A percentile compares a stretch with the other conserved stretches of the same genome.
These are phyloP conservation scores for Pseudocercospora crystallina DNA, from an alignment of 2,329 filamentous ascomycete species.

Conservation along the genomic window DNA sequence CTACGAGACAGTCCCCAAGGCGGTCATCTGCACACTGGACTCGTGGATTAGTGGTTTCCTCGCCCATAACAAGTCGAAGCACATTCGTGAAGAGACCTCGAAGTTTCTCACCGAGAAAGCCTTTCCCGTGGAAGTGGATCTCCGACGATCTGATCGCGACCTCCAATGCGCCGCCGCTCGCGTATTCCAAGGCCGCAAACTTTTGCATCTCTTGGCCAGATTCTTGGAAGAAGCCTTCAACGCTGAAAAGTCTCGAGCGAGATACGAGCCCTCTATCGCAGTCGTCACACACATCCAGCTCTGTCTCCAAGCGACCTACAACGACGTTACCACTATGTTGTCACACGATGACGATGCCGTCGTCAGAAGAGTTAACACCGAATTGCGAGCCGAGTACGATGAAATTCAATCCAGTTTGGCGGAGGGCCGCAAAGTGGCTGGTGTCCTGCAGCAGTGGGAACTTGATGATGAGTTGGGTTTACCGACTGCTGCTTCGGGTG, in stretches of 20 bases:
- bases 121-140: conserved; percentile 7
- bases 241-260: conserved; percentile 3
- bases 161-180: conserved; percentile 7
- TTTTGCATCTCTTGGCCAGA: not conserved
- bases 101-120: conserved; percentile 8
- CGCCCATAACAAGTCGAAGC: conserved; percentile 7
- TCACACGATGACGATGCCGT: too few relatives aligned
- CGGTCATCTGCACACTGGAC: conserved; percentile 13
- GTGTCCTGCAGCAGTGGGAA: too few relatives aligned
- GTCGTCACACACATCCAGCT: conserved; percentile 4
- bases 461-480: too few relatives aligned
- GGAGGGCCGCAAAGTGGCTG: too few relatives aligned
- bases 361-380: too few relatives aligned
- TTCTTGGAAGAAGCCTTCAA: not conserved
- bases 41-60: conserved; percentile 13
- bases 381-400: too few relatives aligned
- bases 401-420: too few relatives aligned
- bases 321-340: too few relatives aligned
- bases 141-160: conserved; percentile 1
- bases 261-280: conserved; percentile 9
- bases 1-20: conserved; percentile 9
- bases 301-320: not conserved
- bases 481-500: too few relatives aligned
- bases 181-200: conserved; percentile 5
- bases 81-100: conserved; percentile 6